Percentiles rank a stretch among this genome's conserved stretches.
These are phyloP conservation scores for Rhizopogon vesiculosus DNA, from an alignment of 768 basidiomycete genomes.

Conservation along the genomic window DNA sequence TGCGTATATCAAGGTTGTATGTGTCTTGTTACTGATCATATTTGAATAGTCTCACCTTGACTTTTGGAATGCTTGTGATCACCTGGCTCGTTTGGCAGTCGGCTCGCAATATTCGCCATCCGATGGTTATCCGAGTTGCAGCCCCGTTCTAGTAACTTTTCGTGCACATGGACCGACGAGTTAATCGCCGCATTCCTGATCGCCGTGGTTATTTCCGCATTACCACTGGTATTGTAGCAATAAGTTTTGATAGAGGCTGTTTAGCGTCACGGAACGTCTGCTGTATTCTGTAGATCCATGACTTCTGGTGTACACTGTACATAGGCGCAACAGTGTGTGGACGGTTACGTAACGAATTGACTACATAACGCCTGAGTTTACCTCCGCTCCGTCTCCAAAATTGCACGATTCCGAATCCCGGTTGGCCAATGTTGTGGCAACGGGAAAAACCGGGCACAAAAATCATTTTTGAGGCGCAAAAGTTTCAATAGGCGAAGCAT, in stretches of 20 bases:
- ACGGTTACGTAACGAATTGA: not conserved
- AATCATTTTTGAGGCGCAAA: slow-evolving; percentile 13
- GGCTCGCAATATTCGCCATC: slow-evolving; percentile 31
- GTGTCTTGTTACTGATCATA: slow-evolving; percentile 7
- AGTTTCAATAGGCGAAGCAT: not conserved
- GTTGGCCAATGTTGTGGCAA: slow-evolving; percentile 14
- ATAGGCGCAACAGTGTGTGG: not conserved
- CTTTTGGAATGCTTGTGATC: slow-evolving; percentile 42
- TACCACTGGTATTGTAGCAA: not conserved
- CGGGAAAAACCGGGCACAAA: slow-evolving; percentile 27
- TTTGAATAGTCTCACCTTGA: slow-evolving; percentile 37
- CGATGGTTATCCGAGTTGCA: slow-evolving; percentile 19
- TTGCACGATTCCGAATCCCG: slow-evolving; percentile 7
- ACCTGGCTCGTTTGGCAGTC: slow-evolving; percentile 53
- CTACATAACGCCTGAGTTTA: not conserved
- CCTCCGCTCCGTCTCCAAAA: not conserved
- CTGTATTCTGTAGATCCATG: not conserved
- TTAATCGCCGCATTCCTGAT: not conserved
- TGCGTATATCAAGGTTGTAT: slow-evolving; percentile 22
- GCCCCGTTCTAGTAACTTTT: not conserved
- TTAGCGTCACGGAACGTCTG: not conserved
- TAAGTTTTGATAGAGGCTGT: not conserved
- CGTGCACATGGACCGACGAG: not conserved
- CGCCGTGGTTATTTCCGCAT: not conserved
- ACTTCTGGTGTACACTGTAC: not conserved